Base-by-base conservation (phyloP, 2,329 filamentous ascomycete genomes). In the Scolecobasidium constrictum region DNA sequence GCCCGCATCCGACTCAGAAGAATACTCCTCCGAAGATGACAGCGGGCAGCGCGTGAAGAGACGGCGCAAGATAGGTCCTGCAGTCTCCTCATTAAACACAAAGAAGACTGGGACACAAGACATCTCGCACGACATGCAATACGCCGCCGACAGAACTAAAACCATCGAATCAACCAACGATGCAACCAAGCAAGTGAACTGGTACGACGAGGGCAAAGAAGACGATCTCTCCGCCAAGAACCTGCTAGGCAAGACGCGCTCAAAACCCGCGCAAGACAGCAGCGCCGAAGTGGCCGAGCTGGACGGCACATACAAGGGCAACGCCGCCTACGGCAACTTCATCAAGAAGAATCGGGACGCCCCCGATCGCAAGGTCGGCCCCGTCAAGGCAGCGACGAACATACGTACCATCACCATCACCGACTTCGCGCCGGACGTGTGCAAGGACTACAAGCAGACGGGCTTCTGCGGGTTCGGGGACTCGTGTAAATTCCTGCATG, bases 391-490 rank as follows among this genome's bases (percentile, higher is more conserved):
- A 1, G 75, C 90, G 0, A 84, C 85, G 1, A 96, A 96, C 54
- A 81, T 98, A 44, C 79, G 92, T 40, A 94, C 84, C 2, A 82
- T 94, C 49, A 96, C 88, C 0, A 75, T 90, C 5, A 94, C 79
- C 22, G 92, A 98, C 57, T 96, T 86, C 57, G 82, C 84, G 0
- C 86, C 90, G 0, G 90, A 96, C 51, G 84, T 94, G 0, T 98
- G 92, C 64, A 96, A 96, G 60, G 92, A 96, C 23, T 46, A 45
- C 42, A 45, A 46, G 35, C 35, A 45, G 23, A 46, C 81, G 0
- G 82, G 82, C 1, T 81, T 78, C 56, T 82, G 76, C 52, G 78
- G 79, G 2, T 83, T 81, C 49, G 81, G 83, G 20, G 85, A 92
- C 57, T 79, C 72, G 47, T 94, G 88, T 67, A 94, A 87, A 55